Percentiles rank a stretch among this genome's conserved stretches.
phyloP scores from a whole-genome alignment of 345 rosid genomes.

The Excoecaria agallocha region DNA sequence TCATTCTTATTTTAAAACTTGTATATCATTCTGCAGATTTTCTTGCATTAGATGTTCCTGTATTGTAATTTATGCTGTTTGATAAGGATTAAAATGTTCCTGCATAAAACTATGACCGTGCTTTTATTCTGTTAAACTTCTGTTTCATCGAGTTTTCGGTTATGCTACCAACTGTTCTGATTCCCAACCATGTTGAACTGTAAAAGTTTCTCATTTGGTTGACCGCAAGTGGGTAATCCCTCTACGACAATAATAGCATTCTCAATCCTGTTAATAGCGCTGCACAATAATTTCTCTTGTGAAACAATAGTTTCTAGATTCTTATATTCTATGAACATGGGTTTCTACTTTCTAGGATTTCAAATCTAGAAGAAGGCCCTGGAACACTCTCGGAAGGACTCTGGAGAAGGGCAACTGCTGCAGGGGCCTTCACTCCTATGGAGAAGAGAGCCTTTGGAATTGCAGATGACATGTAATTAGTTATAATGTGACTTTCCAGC shows the following conservation, averaged over 20 bases:
- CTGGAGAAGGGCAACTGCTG: constrained; percentile 86
- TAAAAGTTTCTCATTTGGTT: neutral
- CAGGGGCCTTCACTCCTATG: constrained; percentile 66
- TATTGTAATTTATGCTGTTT: neutral
- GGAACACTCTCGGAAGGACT: constrained; percentile 66
- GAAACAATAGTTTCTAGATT: neutral
- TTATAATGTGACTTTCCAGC: constrained; percentile 7
- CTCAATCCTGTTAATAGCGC: neutral
- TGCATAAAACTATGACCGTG: too few relatives aligned
- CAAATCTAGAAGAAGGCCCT: constrained; percentile 51
- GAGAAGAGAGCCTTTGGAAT: constrained; percentile 89
- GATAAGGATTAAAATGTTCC: neutral
- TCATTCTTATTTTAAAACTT: constrained; percentile 4
- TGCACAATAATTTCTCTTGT: constrained; percentile 9
- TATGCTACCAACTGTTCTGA: neutral
- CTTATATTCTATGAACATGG: constrained; percentile 17
- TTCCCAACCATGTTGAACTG: neutral
- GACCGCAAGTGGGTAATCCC: neutral
- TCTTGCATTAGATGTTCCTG: neutral
- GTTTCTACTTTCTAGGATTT: constrained; percentile 45
- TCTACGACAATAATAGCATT: neutral
- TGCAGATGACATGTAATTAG: constrained; percentile 86
- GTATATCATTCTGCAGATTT: neutral
- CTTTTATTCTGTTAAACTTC: neutral
- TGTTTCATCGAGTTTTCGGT: neutral